phyloP scores from a whole-genome alignment of 208 protist genomes.

The Leishmania guyanensis region DNA sequence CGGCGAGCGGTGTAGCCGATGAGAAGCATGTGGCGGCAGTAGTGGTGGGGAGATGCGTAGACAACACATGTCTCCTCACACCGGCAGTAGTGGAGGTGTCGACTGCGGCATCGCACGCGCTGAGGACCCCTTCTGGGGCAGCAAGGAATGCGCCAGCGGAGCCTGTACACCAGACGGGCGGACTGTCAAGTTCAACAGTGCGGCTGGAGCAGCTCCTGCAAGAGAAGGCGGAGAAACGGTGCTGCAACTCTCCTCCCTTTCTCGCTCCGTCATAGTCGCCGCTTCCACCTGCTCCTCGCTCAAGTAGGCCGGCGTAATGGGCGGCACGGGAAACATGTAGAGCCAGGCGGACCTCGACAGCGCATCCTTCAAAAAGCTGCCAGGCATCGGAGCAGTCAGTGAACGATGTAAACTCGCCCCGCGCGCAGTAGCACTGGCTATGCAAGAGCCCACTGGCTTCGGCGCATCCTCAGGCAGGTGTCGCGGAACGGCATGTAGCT shows the following conservation, averaged over 20 bases:
- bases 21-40: neutral
- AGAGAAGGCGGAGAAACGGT: neutral
- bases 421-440: neutral
- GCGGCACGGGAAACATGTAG: neutral
- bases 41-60: neutral
- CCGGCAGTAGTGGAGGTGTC: neutral
- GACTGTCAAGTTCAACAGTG: neutral
- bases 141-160: neutral
- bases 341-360: neutral
- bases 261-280: neutral
- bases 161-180: neutral
- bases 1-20: neutral
- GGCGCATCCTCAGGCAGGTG: neutral
- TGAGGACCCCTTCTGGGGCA: neutral
- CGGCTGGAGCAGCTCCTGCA: neutral
- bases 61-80: slow-evolving; percentile 4
- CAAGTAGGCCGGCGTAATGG: neutral
- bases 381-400: neutral
- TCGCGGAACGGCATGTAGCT: neutral
- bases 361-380: neutral
- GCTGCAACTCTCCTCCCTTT: neutral
- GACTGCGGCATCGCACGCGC: neutral
- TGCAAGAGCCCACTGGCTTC: neutral
- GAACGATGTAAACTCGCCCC: neutral
- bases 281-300: neutral